phyloP scores from a whole-genome alignment of 768 basidiomycete genomes.

The Leccinum imitatum region DNA sequence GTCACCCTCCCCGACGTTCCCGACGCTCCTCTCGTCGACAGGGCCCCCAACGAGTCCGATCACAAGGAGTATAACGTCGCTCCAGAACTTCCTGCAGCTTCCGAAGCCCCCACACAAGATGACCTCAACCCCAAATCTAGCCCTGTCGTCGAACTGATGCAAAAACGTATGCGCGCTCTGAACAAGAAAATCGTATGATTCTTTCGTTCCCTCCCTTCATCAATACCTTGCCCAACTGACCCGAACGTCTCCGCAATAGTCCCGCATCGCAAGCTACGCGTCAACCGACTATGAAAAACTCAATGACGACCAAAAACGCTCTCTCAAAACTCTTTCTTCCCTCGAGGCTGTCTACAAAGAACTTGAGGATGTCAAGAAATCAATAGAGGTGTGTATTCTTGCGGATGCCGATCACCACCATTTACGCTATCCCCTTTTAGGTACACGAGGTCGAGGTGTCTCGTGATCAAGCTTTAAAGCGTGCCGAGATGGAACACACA shows the following conservation, averaged over 20 bases:
- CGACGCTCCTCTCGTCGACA: conserved; percentile 48
- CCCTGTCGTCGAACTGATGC: conserved; percentile 75
- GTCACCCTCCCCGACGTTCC: conserved; percentile 44
- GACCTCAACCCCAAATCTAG: conserved; percentile 52
- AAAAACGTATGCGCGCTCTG: conserved; percentile 73
- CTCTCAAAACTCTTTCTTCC: conserved; percentile 67
- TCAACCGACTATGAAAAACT: conserved; percentile 66
- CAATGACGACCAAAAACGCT: conserved; percentile 84
- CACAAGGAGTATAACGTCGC: conserved; percentile 46
- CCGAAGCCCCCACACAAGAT: conserved; percentile 43
- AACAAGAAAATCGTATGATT: conserved; percentile 79
- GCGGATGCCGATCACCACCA: not conserved
- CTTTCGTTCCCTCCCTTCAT: conserved; percentile 11
- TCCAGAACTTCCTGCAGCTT: conserved; percentile 43
- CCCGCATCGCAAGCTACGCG: conserved; percentile 71
- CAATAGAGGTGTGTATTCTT: conserved; percentile 71
- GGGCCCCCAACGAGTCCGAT: conserved; percentile 48
- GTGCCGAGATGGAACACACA: conserved; percentile 53
- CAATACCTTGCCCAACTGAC: conserved; percentile 12
- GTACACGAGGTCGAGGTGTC: conserved; percentile 60
- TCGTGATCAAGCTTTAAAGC: conserved; percentile 54
- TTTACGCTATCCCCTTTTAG: conserved; percentile 35
- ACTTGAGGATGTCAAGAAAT: conserved; percentile 79
- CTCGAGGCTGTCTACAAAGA: conserved; percentile 82
- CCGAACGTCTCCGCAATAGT: conserved; percentile 40